These are phyloP conservation scores for Botryosphaeria dothidea DNA, from an alignment of 2,329 filamentous ascomycete genomes.

Conservation along the genomic window DNA sequence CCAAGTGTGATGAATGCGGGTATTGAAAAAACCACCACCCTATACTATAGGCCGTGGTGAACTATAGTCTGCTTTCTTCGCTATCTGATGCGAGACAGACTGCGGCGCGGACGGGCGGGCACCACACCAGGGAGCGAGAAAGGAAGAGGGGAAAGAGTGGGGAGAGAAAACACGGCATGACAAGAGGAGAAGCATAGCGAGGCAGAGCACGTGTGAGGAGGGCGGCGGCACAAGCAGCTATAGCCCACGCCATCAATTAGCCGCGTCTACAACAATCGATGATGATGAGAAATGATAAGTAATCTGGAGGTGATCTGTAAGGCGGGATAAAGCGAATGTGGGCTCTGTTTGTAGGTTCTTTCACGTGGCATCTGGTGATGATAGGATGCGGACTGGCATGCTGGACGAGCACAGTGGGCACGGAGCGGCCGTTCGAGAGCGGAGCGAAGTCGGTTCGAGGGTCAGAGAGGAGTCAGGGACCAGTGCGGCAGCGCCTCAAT, in stretches of 20 bases:
- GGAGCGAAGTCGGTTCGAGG: background rate
- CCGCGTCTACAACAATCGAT: background rate
- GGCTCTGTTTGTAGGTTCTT: background rate
- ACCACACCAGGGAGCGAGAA: no score
- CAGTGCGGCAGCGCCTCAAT: conserved; percentile 9
- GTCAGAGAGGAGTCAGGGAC: background rate
- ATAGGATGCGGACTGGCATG: background rate
- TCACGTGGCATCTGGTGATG: background rate
- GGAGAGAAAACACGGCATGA: background rate
- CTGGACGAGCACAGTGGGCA: background rate
- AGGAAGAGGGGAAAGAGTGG: background rate
- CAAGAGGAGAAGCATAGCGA: background rate
- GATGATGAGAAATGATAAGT: background rate
- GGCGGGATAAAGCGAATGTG: background rate
- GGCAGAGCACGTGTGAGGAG: background rate
- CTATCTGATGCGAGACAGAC: background rate
- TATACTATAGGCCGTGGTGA: background rate
- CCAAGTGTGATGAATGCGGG: background rate
- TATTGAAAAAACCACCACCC: background rate
- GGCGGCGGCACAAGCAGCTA: no score
- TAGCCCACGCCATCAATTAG: background rate
- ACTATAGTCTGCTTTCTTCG: background rate
- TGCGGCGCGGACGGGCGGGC: background rate
- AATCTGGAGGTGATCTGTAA: background rate
- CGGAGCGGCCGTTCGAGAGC: background rate